Base-by-base conservation (phyloP, 2,329 filamentous ascomycete genomes). In the Penicillium fuscoglaucum region DNA sequence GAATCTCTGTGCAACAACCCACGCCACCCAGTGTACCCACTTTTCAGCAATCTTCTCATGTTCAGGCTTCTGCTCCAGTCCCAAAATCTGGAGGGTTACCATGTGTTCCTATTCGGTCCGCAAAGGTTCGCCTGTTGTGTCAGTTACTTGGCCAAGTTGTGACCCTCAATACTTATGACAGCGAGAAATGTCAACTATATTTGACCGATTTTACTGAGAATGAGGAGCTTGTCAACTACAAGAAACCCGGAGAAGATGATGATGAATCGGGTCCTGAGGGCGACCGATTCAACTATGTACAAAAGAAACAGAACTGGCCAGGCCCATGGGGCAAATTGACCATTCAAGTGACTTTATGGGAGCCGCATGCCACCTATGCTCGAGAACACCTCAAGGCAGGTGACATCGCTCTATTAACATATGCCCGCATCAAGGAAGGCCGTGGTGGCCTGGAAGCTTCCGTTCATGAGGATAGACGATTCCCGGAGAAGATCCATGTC, bases 131-230 rank as follows among this genome's bases (percentile, higher is more conserved):
- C 15, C 78, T 67, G 0, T 96, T 88, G 68, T 85, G 83, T 66
- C 86, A 96, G 69, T 70, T 96, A 1, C 78, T 90, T 19, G 91
- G 84, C 1, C 83, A 93, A 68, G 84, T 96, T 2, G 82, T 92
- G 47, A 86, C 82, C 63, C 76, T 81, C 0, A 84, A 79, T 63
- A 68, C 75, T 15, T 71, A 66, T 28, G 72, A 75, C 40, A 66
- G 65, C 46, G 80, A 82, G 28, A 83, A 75, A 57, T 74, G 84
- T 13, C 84, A 85, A 6, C 63, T 96, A 0, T 92, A 92, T 79
- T 78, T 96, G 19, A 89, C 90, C 0, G 93, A 97, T 73, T 96
- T 93, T 72, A 96, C 91, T 0, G 77, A 84, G 51, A 91, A 97
- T 67, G 68, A 79, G 0, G 59, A 68, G 1, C 86, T 97, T 58